A percentile compares a stretch with the other conserved stretches of the same genome.
Evolutionary conservation across 2,329 filamentous ascomycete species (phyloP).

Genomic region (Cladosporium phlei): DNA sequence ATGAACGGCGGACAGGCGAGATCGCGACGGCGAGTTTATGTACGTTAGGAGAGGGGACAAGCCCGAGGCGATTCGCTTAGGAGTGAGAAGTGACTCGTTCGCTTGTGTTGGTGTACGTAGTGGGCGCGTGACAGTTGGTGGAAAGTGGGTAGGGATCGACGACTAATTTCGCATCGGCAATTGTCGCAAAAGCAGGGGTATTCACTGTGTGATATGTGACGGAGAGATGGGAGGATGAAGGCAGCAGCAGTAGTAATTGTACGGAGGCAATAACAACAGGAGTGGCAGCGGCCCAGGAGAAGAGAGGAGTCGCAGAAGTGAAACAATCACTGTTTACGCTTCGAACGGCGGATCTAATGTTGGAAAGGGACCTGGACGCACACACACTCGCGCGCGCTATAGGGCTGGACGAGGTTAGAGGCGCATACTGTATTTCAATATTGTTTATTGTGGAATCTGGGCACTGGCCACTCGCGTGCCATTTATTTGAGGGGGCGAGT

Average conservation of each 20-base stretch:
- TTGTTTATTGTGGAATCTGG: too few relatives aligned
- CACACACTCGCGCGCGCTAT: too few relatives aligned
- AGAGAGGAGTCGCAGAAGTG: too few relatives aligned
- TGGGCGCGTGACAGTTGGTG: constrained; percentile 6
- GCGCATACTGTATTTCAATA: too few relatives aligned
- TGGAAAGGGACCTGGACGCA: not conserved
- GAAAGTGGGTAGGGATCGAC: constrained; percentile 11
- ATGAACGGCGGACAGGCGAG: too few relatives aligned
- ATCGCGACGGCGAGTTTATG: too few relatives aligned
- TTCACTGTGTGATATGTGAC: not conserved
- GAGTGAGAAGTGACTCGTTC: not conserved
- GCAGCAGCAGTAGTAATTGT: not conserved
- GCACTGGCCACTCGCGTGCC: too few relatives aligned
- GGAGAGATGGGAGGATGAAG: not conserved
- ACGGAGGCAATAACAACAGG: not conserved
- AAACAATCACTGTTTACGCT: constrained; percentile 2
- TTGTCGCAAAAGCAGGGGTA: not conserved
- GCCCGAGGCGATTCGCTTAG: not conserved
- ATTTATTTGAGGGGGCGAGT: too few relatives aligned
- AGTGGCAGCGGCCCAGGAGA: not conserved
- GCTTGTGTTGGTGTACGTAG: constrained; percentile 1
- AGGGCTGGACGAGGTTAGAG: too few relatives aligned
- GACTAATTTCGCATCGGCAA: constrained; percentile 10
- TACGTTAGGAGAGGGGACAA: too few relatives aligned
- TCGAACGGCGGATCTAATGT: not conserved